These are phyloP conservation scores for Pestalotiopsis sp. DNA, from an alignment of 2,329 filamentous ascomycete species.

Conservation along the genomic window DNA sequence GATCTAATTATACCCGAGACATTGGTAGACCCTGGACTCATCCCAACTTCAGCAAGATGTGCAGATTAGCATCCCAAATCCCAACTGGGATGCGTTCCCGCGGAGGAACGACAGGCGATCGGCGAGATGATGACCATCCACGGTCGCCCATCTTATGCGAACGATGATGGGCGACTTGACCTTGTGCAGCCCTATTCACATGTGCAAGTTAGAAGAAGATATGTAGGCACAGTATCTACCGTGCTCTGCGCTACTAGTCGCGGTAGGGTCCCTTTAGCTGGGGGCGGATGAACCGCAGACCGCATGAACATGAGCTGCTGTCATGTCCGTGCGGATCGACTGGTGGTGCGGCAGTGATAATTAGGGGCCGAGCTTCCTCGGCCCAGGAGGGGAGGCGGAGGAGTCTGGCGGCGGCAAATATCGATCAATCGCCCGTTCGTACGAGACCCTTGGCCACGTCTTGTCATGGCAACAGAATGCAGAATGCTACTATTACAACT, in stretches of 20 bases:
- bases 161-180: not conserved
- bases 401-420: not conserved
- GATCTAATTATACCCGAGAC: slow-evolving; percentile 14
- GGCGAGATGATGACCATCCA: not conserved
- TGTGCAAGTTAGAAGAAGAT: not conserved
- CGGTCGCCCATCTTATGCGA: not conserved
- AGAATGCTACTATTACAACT: not conserved
- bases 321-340: slow-evolving; percentile 7
- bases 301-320: slow-evolving; percentile 1
- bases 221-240: not conserved
- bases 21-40: slow-evolving; percentile 3
- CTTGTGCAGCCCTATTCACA: not conserved
- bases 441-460: not conserved
- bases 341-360: not conserved
- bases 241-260: not conserved
- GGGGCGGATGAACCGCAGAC: not conserved
- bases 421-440: not conserved
- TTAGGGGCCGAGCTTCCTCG: not conserved
- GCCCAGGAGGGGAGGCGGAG: not conserved
- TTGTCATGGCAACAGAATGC: not conserved
- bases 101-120: not conserved
- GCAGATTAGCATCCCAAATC: not conserved
- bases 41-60: slow-evolving; percentile 8
- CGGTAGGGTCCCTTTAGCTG: not conserved
- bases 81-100: not conserved